These are phyloP conservation scores for Poa annua DNA, from an alignment of 176 grass and related monocot genomes.

Conservation along the genomic window DNA sequence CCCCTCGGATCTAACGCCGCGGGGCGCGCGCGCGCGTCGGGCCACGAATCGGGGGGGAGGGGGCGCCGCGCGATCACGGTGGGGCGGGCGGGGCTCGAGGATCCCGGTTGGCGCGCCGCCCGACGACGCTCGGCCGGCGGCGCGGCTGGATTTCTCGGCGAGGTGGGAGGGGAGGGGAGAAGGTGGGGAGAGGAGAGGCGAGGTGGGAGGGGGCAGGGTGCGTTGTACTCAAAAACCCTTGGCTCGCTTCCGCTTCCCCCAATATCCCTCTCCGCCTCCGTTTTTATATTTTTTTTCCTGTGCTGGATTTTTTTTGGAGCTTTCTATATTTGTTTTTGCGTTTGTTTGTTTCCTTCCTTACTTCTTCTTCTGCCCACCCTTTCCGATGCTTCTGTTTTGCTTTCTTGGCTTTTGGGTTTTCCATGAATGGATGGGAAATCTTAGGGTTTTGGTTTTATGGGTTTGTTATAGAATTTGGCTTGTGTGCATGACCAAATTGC, in stretches of 20 bases:
- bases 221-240: conserved; percentile 49
- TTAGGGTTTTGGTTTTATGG: background rate
- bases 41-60: conserved; percentile 30
- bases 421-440: background rate
- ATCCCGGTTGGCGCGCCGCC: background rate
- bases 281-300: conserved; percentile 25
- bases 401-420: background rate
- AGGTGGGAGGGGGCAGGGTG: background rate
- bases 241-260: conserved; percentile 27
- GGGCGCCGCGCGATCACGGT: background rate
- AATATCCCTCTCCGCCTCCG: too few species aligned
- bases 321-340: background rate
- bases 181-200: background rate
- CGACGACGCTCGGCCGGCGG: background rate
- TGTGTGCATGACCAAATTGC: background rate
- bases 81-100: background rate
- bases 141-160: background rate
- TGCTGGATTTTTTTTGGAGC: conserved; percentile 5
- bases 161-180: too few species aligned
- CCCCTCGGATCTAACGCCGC: conserved; percentile 46
- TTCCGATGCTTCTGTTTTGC: background rate
- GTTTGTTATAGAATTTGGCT: background rate
- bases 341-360: background rate
- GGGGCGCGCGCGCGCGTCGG: conserved; percentile 2
- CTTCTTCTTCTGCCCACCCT: background rate